These are phyloP conservation scores for Globisporangium spinosum DNA, from an alignment of 352 stramenopile species.

Conservation along the genomic window DNA sequence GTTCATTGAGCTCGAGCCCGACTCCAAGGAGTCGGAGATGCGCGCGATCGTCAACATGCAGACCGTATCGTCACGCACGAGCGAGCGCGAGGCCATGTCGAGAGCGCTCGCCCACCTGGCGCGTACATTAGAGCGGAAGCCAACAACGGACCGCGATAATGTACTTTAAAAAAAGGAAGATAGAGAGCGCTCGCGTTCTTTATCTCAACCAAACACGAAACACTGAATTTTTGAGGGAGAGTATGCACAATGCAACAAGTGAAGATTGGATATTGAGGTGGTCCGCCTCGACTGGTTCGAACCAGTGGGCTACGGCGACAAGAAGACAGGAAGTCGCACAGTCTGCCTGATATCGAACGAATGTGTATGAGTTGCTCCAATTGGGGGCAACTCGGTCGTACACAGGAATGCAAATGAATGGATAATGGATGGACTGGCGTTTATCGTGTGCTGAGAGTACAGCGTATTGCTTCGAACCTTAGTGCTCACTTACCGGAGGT, in stretches of 20 bases:
- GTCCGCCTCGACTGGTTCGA: too few relatives aligned
- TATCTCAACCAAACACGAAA: not conserved
- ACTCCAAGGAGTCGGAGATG: slow-evolving; percentile 90
- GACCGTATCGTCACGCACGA: slow-evolving; percentile 75
- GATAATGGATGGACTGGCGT: too few relatives aligned
- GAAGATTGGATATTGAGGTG: too few relatives aligned
- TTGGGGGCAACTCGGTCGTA: not conserved
- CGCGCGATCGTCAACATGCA: slow-evolving; percentile 78
- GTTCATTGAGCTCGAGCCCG: slow-evolving; percentile 97
- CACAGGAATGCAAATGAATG: too few relatives aligned
- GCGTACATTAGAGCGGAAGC: slow-evolving; percentile 52
- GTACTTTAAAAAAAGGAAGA: slow-evolving; percentile 14
- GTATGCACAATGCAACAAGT: not conserved
- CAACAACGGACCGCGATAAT: slow-evolving; percentile 16
- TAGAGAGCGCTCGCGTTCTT: not conserved
- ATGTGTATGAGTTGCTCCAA: not conserved
- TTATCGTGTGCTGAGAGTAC: too few relatives aligned
- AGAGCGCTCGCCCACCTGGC: slow-evolving; percentile 71
- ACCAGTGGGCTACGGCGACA: not conserved
- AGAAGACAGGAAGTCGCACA: not conserved
- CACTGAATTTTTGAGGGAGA: not conserved
- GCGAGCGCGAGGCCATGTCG: slow-evolving; percentile 83
- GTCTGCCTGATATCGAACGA: too few relatives aligned
- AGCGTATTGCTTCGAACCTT: too few relatives aligned
- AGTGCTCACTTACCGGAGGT: too few relatives aligned